phyloP scores from a whole-genome alignment of 2,329 filamentous ascomycete species.

The Phaeosphaeria sp. region DNA sequence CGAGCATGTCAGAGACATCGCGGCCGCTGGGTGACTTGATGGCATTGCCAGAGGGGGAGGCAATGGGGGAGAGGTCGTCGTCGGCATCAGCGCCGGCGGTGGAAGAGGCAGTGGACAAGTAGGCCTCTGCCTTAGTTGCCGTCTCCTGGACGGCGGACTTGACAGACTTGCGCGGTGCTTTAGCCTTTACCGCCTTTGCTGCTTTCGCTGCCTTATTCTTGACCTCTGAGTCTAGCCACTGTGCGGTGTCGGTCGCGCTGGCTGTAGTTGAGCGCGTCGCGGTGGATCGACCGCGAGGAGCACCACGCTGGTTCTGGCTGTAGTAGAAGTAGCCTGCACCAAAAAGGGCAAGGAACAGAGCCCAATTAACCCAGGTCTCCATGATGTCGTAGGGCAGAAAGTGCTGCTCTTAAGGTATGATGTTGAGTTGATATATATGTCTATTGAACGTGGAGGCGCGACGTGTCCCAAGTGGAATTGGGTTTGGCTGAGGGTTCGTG shows the following conservation, averaged over 20 bases:
- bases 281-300: slow-evolving; percentile 37
- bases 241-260: slow-evolving; percentile 23
- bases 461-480: background rate
- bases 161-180: slow-evolving; percentile 43
- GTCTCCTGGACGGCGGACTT: slow-evolving; percentile 44
- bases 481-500: background rate
- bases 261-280: slow-evolving; percentile 28
- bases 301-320: slow-evolving; percentile 28
- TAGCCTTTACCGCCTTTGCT: slow-evolving; percentile 35
- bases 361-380: slow-evolving; percentile 45
- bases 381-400: slow-evolving; percentile 21
- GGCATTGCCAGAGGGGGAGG: slow-evolving; percentile 65
- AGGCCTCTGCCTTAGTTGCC: slow-evolving; percentile 40
- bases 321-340: slow-evolving; percentile 39
- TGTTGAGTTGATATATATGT: slow-evolving; percentile 4
- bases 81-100: slow-evolving; percentile 78
- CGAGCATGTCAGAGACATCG: slow-evolving; percentile 91
- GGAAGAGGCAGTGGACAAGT: slow-evolving; percentile 60
- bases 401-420: background rate
- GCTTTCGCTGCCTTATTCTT: slow-evolving; percentile 30
- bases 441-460: background rate
- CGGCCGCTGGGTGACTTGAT: slow-evolving; percentile 61
- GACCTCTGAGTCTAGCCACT: slow-evolving; percentile 37
- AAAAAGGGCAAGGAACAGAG: slow-evolving; percentile 36
- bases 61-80: slow-evolving; percentile 75